Conservation (phyloP, 768 basidiomycete genomes). For the Podaxis sp. region DNA sequence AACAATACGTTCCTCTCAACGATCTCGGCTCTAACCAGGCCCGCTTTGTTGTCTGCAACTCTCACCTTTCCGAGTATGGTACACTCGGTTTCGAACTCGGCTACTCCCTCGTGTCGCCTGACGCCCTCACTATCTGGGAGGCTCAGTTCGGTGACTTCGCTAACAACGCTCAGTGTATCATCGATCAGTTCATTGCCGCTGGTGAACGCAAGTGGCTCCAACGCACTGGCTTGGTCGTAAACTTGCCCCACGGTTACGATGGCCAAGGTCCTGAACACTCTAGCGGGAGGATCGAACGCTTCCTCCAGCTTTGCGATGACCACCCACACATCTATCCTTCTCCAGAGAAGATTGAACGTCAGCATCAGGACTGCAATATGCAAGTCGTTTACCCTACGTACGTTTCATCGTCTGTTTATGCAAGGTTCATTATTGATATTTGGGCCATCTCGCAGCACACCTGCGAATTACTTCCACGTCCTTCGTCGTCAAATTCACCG, state of each 20-base stretch:
- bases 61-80: slow-evolving; percentile 93
- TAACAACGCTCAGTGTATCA: slow-evolving; percentile 96
- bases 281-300: slow-evolving; percentile 91
- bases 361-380: slow-evolving; percentile 99
- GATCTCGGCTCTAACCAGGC: slow-evolving; percentile 87
- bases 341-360: slow-evolving; percentile 85
- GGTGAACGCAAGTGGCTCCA: slow-evolving; percentile 99
- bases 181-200: slow-evolving; percentile 97
- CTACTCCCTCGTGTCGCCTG: slow-evolving; percentile 96
- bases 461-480: slow-evolving; percentile 98
- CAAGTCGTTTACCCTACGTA: slow-evolving; percentile 97
- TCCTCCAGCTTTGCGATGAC: slow-evolving; percentile 97
- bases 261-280: slow-evolving; percentile 99
- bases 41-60: slow-evolving; percentile 95
- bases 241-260: slow-evolving; percentile 93
- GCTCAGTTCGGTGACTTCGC: slow-evolving; percentile 99
- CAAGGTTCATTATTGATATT: not conserved
- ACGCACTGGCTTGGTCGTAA: slow-evolving; percentile 86
- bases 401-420: slow-evolving; percentile 27
- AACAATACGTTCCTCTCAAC: slow-evolving; percentile 87
- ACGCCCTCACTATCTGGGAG: slow-evolving; percentile 94
- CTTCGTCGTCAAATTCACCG: slow-evolving; percentile 96
- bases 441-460: slow-evolving; percentile 54
- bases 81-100: slow-evolving; percentile 96
- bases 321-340: slow-evolving; percentile 91